A percentile compares a stretch with the other conserved stretches of the same genome.
Evolutionary conservation across 352 stramenopile species (phyloP).

Genomic region (Phytophthora citricola): DNA sequence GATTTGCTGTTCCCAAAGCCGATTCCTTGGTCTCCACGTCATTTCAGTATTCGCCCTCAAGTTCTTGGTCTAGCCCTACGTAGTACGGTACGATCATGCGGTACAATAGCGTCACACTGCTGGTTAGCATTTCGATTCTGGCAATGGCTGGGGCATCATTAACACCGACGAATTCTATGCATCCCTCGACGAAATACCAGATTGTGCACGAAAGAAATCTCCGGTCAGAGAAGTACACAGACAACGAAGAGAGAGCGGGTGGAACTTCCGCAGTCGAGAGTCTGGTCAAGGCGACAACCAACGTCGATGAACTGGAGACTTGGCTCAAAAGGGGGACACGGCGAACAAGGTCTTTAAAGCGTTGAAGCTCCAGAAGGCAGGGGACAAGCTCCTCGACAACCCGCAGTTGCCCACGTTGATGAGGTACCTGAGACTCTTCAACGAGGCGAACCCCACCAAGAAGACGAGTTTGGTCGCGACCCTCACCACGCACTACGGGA

Average conservation of each 20-base stretch:
- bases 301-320: constrained; percentile 3
- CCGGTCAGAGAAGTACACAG: not conserved
- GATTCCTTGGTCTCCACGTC: too few species aligned
- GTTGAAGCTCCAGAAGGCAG: constrained; percentile 20
- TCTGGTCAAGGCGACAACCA: constrained; percentile 9
- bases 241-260: constrained; percentile 1
- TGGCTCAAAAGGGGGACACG: constrained; percentile 17
- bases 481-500: constrained; percentile 10
- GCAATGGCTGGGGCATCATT: too few species aligned
- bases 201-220: not conserved
- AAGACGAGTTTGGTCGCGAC: constrained; percentile 22
- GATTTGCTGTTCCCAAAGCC: too few species aligned
- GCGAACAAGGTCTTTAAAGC: constrained; percentile 10
- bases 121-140: too few species aligned
- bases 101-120: too few species aligned
- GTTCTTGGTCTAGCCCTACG: too few species aligned
- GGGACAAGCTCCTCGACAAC: constrained; percentile 9
- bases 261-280: not conserved
- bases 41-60: too few species aligned
- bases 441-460: constrained; percentile 13
- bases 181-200: too few species aligned
- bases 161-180: too few species aligned
- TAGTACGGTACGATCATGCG: too few species aligned
- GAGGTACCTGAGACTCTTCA: constrained; percentile 20
- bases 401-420: constrained; percentile 6